These are phyloP conservation scores for Drechslera avenae DNA, from an alignment of 2,329 filamentous ascomycete species.

Conservation along the genomic window DNA sequence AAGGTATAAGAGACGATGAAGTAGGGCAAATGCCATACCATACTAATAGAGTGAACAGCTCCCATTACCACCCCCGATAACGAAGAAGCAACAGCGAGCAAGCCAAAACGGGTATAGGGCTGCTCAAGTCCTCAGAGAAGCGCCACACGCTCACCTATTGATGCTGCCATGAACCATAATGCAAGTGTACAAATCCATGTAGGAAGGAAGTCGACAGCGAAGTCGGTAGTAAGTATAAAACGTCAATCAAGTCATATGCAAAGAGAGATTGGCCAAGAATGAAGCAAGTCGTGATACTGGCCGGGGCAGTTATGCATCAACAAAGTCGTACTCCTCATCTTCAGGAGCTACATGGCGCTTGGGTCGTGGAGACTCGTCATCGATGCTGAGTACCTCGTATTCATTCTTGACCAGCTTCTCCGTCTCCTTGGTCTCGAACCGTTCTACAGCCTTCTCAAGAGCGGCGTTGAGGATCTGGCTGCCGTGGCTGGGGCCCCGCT, in stretches of 20 bases:
- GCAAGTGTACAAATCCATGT: slow-evolving; percentile 28
- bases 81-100: slow-evolving; percentile 22
- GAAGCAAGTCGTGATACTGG: slow-evolving; percentile 6
- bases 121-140: slow-evolving; percentile 52
- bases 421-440: slow-evolving; percentile 64
- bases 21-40: slow-evolving; percentile 18
- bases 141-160: slow-evolving; percentile 50
- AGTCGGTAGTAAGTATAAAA: slow-evolving; percentile 26
- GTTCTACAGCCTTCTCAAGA: slow-evolving; percentile 62
- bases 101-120: slow-evolving; percentile 43
- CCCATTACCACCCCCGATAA: slow-evolving; percentile 1
- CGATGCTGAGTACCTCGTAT: slow-evolving; percentile 59
- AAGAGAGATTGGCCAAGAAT: slow-evolving; percentile 12
- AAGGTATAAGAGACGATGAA: slow-evolving; percentile 9
- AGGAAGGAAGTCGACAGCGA: slow-evolving; percentile 23
- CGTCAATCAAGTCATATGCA: slow-evolving; percentile 32
- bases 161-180: slow-evolving; percentile 47
- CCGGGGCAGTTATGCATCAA: slow-evolving; percentile 35
- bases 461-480: slow-evolving; percentile 63
- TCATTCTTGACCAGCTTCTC: slow-evolving; percentile 65
- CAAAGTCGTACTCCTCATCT: slow-evolving; percentile 51
- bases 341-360: slow-evolving; percentile 43
- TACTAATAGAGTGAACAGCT: slow-evolving; percentile 16
- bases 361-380: slow-evolving; percentile 40
- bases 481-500: slow-evolving; percentile 57